phyloP scores from a whole-genome alignment of 805 yeast genomes.

The Myxozyma nipponensis region DNA sequence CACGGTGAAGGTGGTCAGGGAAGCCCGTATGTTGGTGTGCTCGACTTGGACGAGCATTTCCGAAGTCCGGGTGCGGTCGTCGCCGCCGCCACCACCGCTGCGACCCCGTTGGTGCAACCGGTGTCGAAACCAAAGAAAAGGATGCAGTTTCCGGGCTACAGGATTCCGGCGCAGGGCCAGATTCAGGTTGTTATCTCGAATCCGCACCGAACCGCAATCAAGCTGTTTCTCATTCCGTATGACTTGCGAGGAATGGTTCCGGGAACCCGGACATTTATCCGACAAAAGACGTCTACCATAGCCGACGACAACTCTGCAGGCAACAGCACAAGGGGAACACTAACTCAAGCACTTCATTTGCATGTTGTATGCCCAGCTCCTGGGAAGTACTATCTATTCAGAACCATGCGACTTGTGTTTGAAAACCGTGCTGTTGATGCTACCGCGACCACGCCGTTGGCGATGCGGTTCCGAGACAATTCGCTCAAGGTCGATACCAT shows the following conservation, averaged over 20 bases:
- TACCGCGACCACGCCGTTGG: constrained; percentile 1
- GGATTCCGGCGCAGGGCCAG: constrained; percentile 37
- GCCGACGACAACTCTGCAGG: constrained; percentile 7
- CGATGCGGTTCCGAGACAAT: neutral
- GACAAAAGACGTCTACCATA: constrained; percentile 32
- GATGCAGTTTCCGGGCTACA: constrained; percentile 30
- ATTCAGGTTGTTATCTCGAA: constrained; percentile 37
- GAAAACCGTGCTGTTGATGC: constrained; percentile 30
- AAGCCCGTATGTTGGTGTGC: constrained; percentile 34
- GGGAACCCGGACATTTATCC: constrained; percentile 34
- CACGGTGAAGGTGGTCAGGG: constrained; percentile 17
- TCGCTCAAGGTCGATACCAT: constrained; percentile 12
- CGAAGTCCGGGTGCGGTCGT: no score
- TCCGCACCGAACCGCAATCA: constrained; percentile 35
- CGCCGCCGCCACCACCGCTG: neutral
- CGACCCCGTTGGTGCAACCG: neutral
- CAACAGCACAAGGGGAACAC: constrained; percentile 4
- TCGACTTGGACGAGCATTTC: constrained; percentile 15
- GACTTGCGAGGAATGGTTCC: constrained; percentile 34
- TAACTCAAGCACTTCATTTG: constrained; percentile 35
- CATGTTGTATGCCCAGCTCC: constrained; percentile 32
- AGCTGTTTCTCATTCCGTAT: constrained; percentile 36
- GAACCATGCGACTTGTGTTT: constrained; percentile 34
- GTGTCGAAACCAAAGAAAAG: neutral
- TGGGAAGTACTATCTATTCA: constrained; percentile 31